Evolutionary conservation across 2,329 filamentous ascomycete species (phyloP), one percentile per base, ranked within the genome.

Genomic region (Fusarium acutatum): DNA sequence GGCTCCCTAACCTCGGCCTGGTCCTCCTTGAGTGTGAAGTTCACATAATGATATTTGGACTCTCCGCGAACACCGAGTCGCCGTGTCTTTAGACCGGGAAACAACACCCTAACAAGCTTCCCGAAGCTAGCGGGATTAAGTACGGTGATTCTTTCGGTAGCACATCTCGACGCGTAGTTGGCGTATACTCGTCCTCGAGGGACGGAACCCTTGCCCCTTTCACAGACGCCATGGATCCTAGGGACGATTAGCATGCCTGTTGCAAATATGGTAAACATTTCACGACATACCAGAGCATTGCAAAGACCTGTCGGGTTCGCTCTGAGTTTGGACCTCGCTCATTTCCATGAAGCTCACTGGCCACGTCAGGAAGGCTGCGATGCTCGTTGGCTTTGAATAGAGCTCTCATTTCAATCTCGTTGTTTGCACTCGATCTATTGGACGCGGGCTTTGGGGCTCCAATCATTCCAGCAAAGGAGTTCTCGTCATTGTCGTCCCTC

Each of bases 71-170:
- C 95, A 71, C 96, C 96, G 18, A 99, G 87, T 73, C 96, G 90
- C 67, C 96, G 89, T 37, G 96, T 99, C 83, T 97, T 96, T 28
- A 99, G 92, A 46, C 95, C 96, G 0, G 96, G 96, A 77, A 98
- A 99, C 58, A 99, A 93, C 43, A 99, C 96, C 37, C 96, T 91
- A 38, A 99, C 96, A 47, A 99, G 89, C 83, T 99, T 99, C 64
- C 96, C 96, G 83, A 99, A 99, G 34, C 96, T 98, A 15, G 96
- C 96, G 46, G 96, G 96, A 79, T 99, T 99, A 64, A 99, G 84
- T 15, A 97, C 95, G 2, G 96, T 97, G 43, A 98, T 97, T 79
- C 95, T 91, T 80, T 98, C 95, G 10, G 93, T 97, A 47, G 94
- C 95, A 82, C 96, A 99, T 72, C 94, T 91, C 32, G 94, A 95